phyloP scores from a whole-genome alignment of 2,329 filamentous ascomycete species.

The Calonectria pseudoturangicola region DNA sequence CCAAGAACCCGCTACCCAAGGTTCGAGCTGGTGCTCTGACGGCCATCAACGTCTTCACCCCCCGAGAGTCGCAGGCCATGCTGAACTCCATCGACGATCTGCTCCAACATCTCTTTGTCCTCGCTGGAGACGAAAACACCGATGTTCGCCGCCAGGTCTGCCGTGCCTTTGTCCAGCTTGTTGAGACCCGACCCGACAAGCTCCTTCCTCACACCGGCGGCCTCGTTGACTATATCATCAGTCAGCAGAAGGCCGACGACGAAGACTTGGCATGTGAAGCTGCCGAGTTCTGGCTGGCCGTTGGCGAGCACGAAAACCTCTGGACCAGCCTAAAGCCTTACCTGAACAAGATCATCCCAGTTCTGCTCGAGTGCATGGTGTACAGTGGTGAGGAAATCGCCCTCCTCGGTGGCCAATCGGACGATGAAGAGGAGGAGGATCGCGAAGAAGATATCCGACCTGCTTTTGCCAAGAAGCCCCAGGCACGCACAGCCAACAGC shows the following conservation, averaged over 20 bases:
- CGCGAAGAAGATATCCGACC: slow-evolving; percentile 93
- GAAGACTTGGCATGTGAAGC: slow-evolving; percentile 94
- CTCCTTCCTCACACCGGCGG: slow-evolving; percentile 91
- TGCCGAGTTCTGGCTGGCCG: slow-evolving; percentile 97
- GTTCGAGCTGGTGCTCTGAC: slow-evolving; percentile 87
- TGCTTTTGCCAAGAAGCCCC: slow-evolving; percentile 84
- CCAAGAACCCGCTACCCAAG: slow-evolving; percentile 83
- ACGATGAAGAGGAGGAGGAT: slow-evolving; percentile 95
- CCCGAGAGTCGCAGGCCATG: slow-evolving; percentile 88
- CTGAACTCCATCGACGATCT: slow-evolving; percentile 87
- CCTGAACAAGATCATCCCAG: slow-evolving; percentile 89
- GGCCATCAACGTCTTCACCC: slow-evolving; percentile 93
- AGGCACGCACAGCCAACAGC: slow-evolving; percentile 76
- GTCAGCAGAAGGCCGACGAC: slow-evolving; percentile 91
- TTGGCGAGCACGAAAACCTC: slow-evolving; percentile 89
- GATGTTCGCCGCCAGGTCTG: slow-evolving; percentile 96
- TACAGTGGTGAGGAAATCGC: slow-evolving; percentile 96
- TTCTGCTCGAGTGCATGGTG: slow-evolving; percentile 95
- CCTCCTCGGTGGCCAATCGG: slow-evolving; percentile 86
- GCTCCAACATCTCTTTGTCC: slow-evolving; percentile 86
- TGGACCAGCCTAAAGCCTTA: slow-evolving; percentile 86
- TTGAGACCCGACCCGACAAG: slow-evolving; percentile 93
- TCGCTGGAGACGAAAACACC: slow-evolving; percentile 84
- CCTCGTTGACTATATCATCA: slow-evolving; percentile 93
- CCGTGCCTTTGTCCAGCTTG: slow-evolving; percentile 92